Evolutionary conservation across 2,329 filamentous ascomycete genomes (phyloP).

Genomic region (Fusarium sp.): DNA sequence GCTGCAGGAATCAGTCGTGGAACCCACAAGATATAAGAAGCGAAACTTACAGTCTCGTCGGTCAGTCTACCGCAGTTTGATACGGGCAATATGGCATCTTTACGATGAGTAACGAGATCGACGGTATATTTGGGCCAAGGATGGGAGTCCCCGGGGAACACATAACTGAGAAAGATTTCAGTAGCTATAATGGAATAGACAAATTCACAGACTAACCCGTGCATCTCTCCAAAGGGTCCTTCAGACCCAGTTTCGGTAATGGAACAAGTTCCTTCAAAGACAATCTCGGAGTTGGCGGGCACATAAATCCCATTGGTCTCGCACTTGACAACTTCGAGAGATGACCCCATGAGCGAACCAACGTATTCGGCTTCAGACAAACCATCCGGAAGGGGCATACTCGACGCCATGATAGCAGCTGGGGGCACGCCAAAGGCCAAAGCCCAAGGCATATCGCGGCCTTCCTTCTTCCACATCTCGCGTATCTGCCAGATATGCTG

Average conservation of each 20-base stretch:
- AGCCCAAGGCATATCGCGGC: slow-evolving; percentile 58
- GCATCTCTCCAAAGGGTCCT: slow-evolving; percentile 59
- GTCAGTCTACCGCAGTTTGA: slow-evolving; percentile 24
- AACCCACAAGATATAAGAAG: accelerated
- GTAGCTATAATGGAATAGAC: background rate
- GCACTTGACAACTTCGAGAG: slow-evolving; percentile 60
- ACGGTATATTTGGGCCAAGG: slow-evolving; percentile 19
- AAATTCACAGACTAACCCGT: slow-evolving; percentile 20
- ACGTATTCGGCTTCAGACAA: slow-evolving; percentile 59
- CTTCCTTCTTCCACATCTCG: slow-evolving; percentile 56
- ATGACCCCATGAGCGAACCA: slow-evolving; percentile 54
- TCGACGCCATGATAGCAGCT: slow-evolving; percentile 58
- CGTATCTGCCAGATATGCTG: slow-evolving; percentile 60
- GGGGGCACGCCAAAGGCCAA: slow-evolving; percentile 61
- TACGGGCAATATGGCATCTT: slow-evolving; percentile 25
- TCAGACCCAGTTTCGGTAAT: slow-evolving; percentile 51
- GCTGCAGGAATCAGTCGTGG: slow-evolving; percentile 1
- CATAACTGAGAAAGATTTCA: background rate
- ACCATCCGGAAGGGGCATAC: slow-evolving; percentile 52
- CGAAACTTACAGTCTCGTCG: slow-evolving; percentile 4
- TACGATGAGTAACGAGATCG: slow-evolving; percentile 26
- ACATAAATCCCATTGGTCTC: slow-evolving; percentile 59
- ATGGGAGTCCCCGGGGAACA: background rate
- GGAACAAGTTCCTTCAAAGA: slow-evolving; percentile 56
- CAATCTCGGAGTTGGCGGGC: slow-evolving; percentile 60